These are phyloP conservation scores for Sporodiniella umbellata DNA, from an alignment of 371 early-diverging fungal genomes.

Conservation along the genomic window DNA sequence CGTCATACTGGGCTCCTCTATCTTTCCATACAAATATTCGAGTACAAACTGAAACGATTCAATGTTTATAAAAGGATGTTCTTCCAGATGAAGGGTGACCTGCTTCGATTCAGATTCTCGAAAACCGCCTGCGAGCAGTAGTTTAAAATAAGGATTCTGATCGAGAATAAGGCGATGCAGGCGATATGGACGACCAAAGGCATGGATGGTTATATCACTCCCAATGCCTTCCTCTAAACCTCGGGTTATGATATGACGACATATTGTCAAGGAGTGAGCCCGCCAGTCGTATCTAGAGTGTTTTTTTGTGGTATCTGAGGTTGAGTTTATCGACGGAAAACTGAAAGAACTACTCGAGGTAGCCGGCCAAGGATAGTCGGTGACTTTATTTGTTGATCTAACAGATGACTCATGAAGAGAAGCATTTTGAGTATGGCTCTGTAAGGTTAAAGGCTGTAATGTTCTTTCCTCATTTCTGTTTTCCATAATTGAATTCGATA, in stretches of 20 bases:
- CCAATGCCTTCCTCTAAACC: conserved; percentile 55
- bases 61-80: conserved; percentile 49
- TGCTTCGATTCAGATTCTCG: conserved; percentile 35
- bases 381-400: conserved; percentile 16
- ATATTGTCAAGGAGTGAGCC: conserved; percentile 37
- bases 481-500: conserved; percentile 1
- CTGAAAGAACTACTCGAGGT: neutral
- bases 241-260: conserved; percentile 50
- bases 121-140: conserved; percentile 53
- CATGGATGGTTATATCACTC: conserved; percentile 53
- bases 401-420: neutral
- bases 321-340: neutral
- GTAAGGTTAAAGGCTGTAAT: neutral
- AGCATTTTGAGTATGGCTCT: neutral
- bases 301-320: neutral
- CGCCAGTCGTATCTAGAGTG: conserved; percentile 36
- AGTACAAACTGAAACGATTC: conserved; percentile 60
- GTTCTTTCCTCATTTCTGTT: neutral
- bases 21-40: conserved; percentile 44
- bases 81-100: conserved; percentile 52
- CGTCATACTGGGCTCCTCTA: conserved; percentile 32
- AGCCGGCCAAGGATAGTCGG: conserved; percentile 15
- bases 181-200: conserved; percentile 49
- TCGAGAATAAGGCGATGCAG: conserved; percentile 57
- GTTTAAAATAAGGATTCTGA: conserved; percentile 55